Evolutionary conservation across 1,139 yeast species (phyloP), one percentile per base, ranked within the genome.

Genomic region (Lodderomyces theae): DNA sequence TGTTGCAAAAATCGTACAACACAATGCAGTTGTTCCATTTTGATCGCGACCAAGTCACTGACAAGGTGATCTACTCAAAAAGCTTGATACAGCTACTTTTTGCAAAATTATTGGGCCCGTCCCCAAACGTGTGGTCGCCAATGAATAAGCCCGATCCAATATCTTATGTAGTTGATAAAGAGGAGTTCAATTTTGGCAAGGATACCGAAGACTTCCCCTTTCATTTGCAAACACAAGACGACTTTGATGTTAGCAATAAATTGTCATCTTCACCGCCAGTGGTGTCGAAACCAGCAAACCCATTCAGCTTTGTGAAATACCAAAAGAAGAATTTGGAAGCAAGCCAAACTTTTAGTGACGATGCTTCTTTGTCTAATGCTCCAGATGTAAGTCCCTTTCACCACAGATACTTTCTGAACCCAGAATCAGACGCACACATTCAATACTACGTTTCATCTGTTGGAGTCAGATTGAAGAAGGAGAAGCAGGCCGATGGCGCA

Each of bases 381-480:
- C 15, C 31, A 13, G 31, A 15, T 3, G 11, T 28, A 6, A 84
- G 92, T 5, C 95, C 96, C 0, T 82, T 83, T 48, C 77, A 80
- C 40, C 96, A 86, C 54, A 72, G 79, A 37, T 87, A 77, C 54
- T 88, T 87, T 60, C 82, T 92, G 9, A 89, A 90, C 51, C 97
- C 97, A 0, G 94, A 86, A 55, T 86, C 95, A 0, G 94, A 86
- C 48, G 71, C 95, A 0, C 85, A 82, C 53, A 60, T 78, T 10
- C 97, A 90, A 56, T 89, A 89, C 56, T 89, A 82, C 53, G 79
- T 76, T 1, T 79, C 92, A 0, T 52, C 67, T n/a, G 63, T 63
- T 3, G 96, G 96, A 0, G 73, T 87, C 2, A 63, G 96, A 19
- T 54, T 86, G 3, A 76, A 77, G 49, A 57, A 67, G 34, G 57